Evolutionary conservation across 768 basidiomycete genomes (phyloP).

Genomic region (Boletus subcaerulescens): DNA sequence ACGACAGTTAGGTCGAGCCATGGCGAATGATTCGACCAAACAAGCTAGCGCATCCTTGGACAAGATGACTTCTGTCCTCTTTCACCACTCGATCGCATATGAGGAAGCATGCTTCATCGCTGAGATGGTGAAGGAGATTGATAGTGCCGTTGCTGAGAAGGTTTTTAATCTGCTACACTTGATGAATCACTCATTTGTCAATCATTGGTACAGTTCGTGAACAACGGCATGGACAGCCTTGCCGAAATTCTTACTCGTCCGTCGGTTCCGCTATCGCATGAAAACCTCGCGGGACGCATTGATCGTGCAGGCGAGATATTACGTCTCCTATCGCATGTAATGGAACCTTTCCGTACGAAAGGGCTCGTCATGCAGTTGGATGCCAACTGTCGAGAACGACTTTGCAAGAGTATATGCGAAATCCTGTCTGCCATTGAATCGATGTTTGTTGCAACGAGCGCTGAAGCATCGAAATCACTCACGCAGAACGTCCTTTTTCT

Average conservation of each 20-base stretch:
- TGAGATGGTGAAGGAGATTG: constrained; percentile 72
- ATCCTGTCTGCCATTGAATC: constrained; percentile 44
- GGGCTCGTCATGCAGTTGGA: constrained; percentile 50
- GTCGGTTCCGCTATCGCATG: constrained; percentile 22
- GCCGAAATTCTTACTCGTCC: constrained; percentile 48
- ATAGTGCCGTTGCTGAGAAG: constrained; percentile 64
- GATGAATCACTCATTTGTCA: background rate
- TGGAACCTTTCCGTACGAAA: constrained; percentile 56
- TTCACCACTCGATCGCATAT: constrained; percentile 68
- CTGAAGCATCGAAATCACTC: constrained; percentile 25
- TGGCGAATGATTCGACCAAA: constrained; percentile 51
- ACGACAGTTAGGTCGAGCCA: constrained; percentile 67
- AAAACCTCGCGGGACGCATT: constrained; percentile 40
- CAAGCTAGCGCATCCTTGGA: constrained; percentile 57
- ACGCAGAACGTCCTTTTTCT: constrained; percentile 53
- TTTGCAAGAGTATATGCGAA: constrained; percentile 48
- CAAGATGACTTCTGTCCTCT: constrained; percentile 61
- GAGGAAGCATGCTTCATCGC: constrained; percentile 83
- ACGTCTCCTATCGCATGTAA: constrained; percentile 64
- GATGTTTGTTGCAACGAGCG: constrained; percentile 26
- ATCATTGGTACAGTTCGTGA: constrained; percentile 54
- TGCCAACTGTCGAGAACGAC: constrained; percentile 49
- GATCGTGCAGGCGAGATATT: constrained; percentile 63
- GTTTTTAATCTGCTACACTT: constrained; percentile 39
- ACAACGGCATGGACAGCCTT: constrained; percentile 68